Percentiles rank a stretch among this genome's conserved stretches.
These are phyloP conservation scores for Geotrichum australiense DNA, from an alignment of 1,139 yeast species.

Conservation along the genomic window DNA sequence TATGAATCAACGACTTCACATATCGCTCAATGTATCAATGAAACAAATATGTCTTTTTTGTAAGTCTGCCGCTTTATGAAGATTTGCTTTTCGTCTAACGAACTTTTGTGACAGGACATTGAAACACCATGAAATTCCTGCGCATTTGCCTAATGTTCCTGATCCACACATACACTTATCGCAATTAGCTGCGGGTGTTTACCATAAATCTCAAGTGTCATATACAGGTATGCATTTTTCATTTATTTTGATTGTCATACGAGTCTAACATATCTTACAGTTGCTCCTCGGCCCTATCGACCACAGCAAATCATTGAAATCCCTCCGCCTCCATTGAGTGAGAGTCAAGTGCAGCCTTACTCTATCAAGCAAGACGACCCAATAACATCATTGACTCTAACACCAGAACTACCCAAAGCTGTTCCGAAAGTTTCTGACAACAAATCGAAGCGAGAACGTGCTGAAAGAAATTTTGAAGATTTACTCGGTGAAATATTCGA, in stretches of 20 bases:
- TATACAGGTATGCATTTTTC: constrained; percentile 9
- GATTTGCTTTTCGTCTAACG: neutral
- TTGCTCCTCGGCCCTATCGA: constrained; percentile 12
- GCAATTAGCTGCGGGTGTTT: constrained; percentile 12
- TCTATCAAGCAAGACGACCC: constrained; percentile 16
- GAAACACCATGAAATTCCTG: constrained; percentile 16
- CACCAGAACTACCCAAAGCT: constrained; percentile 4
- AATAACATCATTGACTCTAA: constrained; percentile 13
- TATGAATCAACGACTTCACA: constrained; percentile 11
- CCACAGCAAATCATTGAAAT: constrained; percentile 14
- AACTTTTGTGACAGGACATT: constrained; percentile 7
- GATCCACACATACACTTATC: constrained; percentile 12
- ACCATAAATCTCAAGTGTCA: constrained; percentile 7
- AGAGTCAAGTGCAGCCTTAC: constrained; percentile 12
- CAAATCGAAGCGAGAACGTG: constrained; percentile 15
- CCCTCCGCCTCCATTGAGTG: constrained; percentile 13
- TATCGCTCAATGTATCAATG: constrained; percentile 7
- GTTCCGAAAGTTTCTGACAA: constrained; percentile 9
- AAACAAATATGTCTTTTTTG: constrained; percentile 15
- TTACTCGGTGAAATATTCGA: constrained; percentile 23
- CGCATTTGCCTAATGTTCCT: constrained; percentile 3
- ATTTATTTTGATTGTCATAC: neutral
- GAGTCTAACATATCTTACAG: constrained; percentile 2
- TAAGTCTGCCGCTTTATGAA: neutral
- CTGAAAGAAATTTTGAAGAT: constrained; percentile 15